Conservation (phyloP, 2,329 filamentous ascomycete species). For the Hypoxylon sp. region DNA sequence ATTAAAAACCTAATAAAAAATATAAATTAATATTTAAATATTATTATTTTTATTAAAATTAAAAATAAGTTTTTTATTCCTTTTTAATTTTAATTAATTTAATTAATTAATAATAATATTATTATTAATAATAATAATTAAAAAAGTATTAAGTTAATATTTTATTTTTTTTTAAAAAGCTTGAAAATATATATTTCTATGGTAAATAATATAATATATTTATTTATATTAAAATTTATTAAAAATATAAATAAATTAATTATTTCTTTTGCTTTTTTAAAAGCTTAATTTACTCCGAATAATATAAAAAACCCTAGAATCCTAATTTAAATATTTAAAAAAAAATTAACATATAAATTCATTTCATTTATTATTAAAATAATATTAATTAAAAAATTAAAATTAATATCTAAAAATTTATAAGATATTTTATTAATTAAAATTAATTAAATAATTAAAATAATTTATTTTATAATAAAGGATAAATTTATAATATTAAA, state of each 20-base stretch:
- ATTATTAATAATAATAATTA: no score
- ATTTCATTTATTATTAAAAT: no score
- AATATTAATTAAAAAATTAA: no score
- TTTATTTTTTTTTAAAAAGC: neutral
- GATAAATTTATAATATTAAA: no score
- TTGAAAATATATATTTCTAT: neutral
- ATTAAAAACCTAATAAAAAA: neutral
- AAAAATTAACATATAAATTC: no score
- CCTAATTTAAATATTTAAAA: no score
- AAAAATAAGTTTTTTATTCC: neutral
- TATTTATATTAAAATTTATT: neutral
- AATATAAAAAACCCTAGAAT: slow-evolving; percentile 1
- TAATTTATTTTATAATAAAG: no score
- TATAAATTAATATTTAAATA: neutral
- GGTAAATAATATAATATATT: neutral
- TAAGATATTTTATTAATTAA: no score
- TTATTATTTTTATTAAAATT: neutral
- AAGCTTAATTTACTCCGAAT: neutral
- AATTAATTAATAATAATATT: no score
- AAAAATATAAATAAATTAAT: slow-evolving; percentile 1
- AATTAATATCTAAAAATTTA: no score
- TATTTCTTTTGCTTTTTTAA: neutral
- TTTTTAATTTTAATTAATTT: no score
- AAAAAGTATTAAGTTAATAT: neutral
- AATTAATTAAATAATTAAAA: no score